These are phyloP conservation scores for Suillus placidus DNA, from an alignment of 768 basidiomycete genomes.

Conservation along the genomic window DNA sequence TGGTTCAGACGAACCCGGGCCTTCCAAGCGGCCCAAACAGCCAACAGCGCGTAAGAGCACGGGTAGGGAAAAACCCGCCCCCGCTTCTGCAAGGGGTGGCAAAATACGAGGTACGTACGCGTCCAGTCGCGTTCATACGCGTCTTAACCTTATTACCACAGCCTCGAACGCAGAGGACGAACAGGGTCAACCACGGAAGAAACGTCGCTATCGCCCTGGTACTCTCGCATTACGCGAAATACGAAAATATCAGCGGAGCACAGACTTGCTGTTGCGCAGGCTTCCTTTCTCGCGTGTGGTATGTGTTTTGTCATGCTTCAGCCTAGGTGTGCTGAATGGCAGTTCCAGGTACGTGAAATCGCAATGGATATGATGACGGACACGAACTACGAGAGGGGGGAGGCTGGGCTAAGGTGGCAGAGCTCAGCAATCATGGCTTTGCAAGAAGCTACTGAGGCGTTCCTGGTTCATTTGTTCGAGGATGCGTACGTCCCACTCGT, in stretches of 20 bases:
- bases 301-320: slow-evolving; percentile 34
- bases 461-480: slow-evolving; percentile 94
- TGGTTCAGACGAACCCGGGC: slow-evolving; percentile 31
- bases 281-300: slow-evolving; percentile 93
- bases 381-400: slow-evolving; percentile 58
- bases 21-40: slow-evolving; percentile 50
- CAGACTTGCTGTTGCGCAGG: slow-evolving; percentile 84
- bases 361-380: slow-evolving; percentile 88
- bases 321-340: slow-evolving; percentile 8
- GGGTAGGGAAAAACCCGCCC: slow-evolving; percentile 58
- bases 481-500: slow-evolving; percentile 77
- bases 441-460: slow-evolving; percentile 97
- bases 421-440: slow-evolving; percentile 90
- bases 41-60: slow-evolving; percentile 86
- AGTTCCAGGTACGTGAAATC: slow-evolving; percentile 89
- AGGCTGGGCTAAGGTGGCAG: slow-evolving; percentile 85
- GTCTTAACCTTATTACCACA: slow-evolving; percentile 13
- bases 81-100: slow-evolving; percentile 18
- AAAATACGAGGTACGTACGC: slow-evolving; percentile 30
- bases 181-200: slow-evolving; percentile 39
- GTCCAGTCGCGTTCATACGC: slow-evolving; percentile 15
- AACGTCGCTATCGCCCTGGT: slow-evolving; percentile 82
- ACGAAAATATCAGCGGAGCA: slow-evolving; percentile 91
- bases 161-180: slow-evolving; percentile 28
- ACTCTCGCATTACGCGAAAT: slow-evolving; percentile 92